Evolutionary conservation across 148 eudicot genomes (phyloP).

Genomic region (Agrostemma githago): DNA sequence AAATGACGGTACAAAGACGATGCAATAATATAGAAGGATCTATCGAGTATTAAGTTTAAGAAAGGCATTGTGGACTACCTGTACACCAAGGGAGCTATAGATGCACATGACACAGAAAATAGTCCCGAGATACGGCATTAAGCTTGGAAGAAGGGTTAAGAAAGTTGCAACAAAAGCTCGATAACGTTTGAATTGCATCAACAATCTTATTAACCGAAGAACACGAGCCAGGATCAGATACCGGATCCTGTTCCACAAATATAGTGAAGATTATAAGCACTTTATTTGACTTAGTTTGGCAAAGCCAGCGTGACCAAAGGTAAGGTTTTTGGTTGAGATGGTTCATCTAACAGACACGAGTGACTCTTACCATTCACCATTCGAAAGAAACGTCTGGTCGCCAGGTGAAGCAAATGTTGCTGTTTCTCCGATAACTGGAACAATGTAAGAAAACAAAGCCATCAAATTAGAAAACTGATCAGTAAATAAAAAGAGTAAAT

Average conservation of each 20-base stretch:
- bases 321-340: too few species aligned
- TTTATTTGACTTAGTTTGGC: neutral
- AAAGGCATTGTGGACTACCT: conserved; percentile 39
- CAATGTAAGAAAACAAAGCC: neutral
- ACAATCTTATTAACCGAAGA: conserved; percentile 73
- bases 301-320: neutral
- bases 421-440: conserved; percentile 91
- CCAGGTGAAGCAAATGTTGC: conserved; percentile 60
- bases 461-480: neutral
- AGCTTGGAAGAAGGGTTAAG: conserved; percentile 84
- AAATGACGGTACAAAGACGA: neutral
- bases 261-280: conserved; percentile 1
- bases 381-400: conserved; percentile 58
- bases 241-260: conserved; percentile 67
- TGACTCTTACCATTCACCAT: conserved; percentile 82
- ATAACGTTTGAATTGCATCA: conserved; percentile 77
- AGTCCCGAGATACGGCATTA: conserved; percentile 96
- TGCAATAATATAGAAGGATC: neutral
- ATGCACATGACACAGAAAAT: conserved; percentile 88
- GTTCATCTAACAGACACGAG: conserved; percentile 1
- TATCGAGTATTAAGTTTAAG: neutral
- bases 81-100: conserved; percentile 90
- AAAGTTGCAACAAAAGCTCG: conserved; percentile 96
- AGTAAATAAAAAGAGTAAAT: conserved; percentile 2
- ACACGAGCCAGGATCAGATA: conserved; percentile 96